phyloP scores from a whole-genome alignment of 257 asterid genomes.

The Misopates orontium region DNA sequence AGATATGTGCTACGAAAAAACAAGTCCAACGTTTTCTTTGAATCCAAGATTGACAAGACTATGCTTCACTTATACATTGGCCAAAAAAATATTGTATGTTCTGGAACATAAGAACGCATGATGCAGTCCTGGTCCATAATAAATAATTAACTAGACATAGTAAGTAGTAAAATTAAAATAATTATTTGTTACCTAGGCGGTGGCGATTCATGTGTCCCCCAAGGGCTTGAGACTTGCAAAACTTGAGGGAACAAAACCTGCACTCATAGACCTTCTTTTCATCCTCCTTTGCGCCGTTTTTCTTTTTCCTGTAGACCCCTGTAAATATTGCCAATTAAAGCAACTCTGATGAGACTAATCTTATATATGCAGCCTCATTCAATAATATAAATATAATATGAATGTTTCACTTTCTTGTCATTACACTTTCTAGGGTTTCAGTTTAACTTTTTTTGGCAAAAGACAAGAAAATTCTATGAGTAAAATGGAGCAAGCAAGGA shows the following conservation, averaged over 20 bases:
- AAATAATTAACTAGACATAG: no score
- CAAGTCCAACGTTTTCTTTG: slow-evolving; percentile 26
- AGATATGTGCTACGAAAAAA: slow-evolving; percentile 1
- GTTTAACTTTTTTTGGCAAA: no score
- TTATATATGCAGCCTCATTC: slow-evolving; percentile 10
- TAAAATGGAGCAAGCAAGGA: slow-evolving; percentile 20
- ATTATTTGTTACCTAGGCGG: slow-evolving; percentile 77
- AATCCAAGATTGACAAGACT: slow-evolving; percentile 41
- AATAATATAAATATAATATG: no score
- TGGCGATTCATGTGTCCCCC: slow-evolving; percentile 99
- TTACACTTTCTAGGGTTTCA: slow-evolving; percentile 46
- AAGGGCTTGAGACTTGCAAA: slow-evolving; percentile 98
- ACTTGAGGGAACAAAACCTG: slow-evolving; percentile 98
- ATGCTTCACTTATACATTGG: slow-evolving; percentile 28
- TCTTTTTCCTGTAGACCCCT: slow-evolving; percentile 72
- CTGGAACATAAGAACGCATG: no score
- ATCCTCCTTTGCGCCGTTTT: slow-evolving; percentile 70
- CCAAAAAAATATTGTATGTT: no score
- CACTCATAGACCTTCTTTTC: slow-evolving; percentile 94
- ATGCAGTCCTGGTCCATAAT: no score
- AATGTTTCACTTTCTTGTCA: slow-evolving; percentile 33
- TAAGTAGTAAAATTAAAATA: no score
- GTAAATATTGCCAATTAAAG: slow-evolving; percentile 41
- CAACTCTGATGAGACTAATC: slow-evolving; percentile 56
- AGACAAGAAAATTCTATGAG: no score